These are phyloP conservation scores for Brasenia schreberi DNA, from an alignment of 164 flowering plant species.

Conservation along the genomic window DNA sequence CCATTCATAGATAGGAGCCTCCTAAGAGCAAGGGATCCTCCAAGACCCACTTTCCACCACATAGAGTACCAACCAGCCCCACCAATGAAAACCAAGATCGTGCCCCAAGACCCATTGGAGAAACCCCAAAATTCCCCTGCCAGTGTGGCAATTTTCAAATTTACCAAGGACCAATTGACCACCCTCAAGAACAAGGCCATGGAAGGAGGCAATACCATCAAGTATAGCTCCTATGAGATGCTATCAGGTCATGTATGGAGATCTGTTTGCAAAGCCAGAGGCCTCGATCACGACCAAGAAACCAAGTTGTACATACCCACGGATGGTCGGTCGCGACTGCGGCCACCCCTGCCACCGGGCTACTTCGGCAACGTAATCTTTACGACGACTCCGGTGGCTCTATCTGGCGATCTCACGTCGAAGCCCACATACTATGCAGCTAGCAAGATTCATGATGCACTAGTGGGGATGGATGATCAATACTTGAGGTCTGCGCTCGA, in stretches of 20 bases:
- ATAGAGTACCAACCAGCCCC: slow-evolving; percentile 48
- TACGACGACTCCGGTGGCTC: slow-evolving; percentile 39
- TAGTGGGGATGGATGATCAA: slow-evolving; percentile 41
- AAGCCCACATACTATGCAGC: slow-evolving; percentile 47
- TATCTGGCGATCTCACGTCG: slow-evolving; percentile 30
- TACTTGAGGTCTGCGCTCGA: slow-evolving; percentile 65
- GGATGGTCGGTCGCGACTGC: slow-evolving; percentile 43
- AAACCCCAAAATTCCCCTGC: slow-evolving; percentile 13
- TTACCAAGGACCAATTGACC: slow-evolving; percentile 34
- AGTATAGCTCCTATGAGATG: slow-evolving; percentile 53
- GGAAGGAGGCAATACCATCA: slow-evolving; percentile 25
- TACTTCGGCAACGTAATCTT: slow-evolving; percentile 66
- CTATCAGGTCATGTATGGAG: slow-evolving; percentile 66
- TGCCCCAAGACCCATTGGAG: neutral
- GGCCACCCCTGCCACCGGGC: slow-evolving; percentile 43
- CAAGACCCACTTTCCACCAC: slow-evolving; percentile 43
- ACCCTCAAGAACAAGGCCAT: slow-evolving; percentile 35
- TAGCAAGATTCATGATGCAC: slow-evolving; percentile 30
- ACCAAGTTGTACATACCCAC: slow-evolving; percentile 47
- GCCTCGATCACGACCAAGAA: slow-evolving; percentile 32
- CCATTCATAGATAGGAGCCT: slow-evolving; percentile 61
- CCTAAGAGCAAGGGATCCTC: slow-evolving; percentile 52
- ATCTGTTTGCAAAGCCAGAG: slow-evolving; percentile 40
- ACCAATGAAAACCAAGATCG: slow-evolving; percentile 33
- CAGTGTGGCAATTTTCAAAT: slow-evolving; percentile 30